Percentiles rank a stretch among this genome's conserved stretches.
Conservation (phyloP, 768 basidiomycete genomes). For the Phaeotremella skinneri region DNA sequence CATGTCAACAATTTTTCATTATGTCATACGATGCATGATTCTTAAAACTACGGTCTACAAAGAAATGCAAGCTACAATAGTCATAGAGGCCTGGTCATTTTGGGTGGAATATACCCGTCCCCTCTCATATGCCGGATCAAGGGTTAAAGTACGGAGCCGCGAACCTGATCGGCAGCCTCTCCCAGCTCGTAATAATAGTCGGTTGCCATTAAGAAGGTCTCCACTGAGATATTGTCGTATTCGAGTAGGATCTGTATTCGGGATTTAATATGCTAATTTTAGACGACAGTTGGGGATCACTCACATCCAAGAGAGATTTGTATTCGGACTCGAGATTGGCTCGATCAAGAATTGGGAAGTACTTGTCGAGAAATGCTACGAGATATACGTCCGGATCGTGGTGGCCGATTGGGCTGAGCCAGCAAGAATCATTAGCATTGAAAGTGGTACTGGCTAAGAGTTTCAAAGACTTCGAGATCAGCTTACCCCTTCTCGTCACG, state of each 20-base stretch:
- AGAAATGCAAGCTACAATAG: too few relatives aligned
- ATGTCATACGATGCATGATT: background rate
- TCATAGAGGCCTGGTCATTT: too few relatives aligned
- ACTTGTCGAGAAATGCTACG: constrained; percentile 18
- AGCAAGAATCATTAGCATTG: background rate
- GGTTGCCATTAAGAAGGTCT: background rate
- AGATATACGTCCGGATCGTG: constrained; percentile 8
- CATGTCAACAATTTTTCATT: background rate
- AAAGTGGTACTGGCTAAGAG: background rate
- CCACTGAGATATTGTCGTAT: background rate
- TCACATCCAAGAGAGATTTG: constrained; percentile 16
- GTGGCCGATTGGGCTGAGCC: constrained; percentile 14
- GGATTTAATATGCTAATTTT: background rate
- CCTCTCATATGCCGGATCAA: background rate
- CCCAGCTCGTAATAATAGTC: background rate
- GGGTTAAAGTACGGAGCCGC: background rate
- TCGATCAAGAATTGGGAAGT: constrained; percentile 20
- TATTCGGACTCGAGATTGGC: constrained; percentile 18
- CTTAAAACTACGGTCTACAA: too few relatives aligned
- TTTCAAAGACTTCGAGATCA: background rate
- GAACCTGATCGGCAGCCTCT: constrained; percentile 2
- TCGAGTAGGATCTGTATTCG: background rate
- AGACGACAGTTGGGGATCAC: constrained; percentile 1
- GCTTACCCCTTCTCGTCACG: constrained; percentile 29
- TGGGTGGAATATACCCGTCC: too few relatives aligned